Base-by-base conservation (phyloP, 768 basidiomycete species). In the Xanthoconium stramineum region DNA sequence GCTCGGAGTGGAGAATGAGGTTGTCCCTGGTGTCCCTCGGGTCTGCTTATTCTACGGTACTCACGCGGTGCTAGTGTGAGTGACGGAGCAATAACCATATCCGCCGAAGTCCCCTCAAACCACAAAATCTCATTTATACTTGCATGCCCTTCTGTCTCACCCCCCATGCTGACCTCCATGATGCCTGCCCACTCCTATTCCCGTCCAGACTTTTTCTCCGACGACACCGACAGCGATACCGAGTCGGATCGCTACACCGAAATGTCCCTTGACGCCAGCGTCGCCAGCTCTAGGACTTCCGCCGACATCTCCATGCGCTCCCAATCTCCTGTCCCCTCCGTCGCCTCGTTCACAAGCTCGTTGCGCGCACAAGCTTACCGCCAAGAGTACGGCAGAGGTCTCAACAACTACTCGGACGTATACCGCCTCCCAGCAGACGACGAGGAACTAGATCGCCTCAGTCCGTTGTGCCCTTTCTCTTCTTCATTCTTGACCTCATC, bases 401-500 rank as follows among this genome's bases (percentile, higher is more conserved):
- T 91, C 43, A 91, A 91, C 72, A 89, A 83, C 59, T 86, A 87
- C 60, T 91, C 89, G 2, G 87, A 91, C 44, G 79, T 91, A 2
- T 92, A 92, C 65, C 80, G 80, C 42, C 75, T 92, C 29, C 88
- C 90, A 13, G 90, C 88, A 29, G 90, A 91, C 59, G 85, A 86
- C 9, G 87, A 89, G 62, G 90, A 91, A 60, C 71, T 88, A 28
- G 78, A 83, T 33, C 80, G 89, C 55, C 79, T 89, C 37, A 79
- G 89, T 89, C 59, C 45, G 81, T 71, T 42, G 13, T 37, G 13
- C 24, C 24, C 7, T 6, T 37, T 36, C 48, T 53, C 53, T 58
- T 17, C 50, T 24, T 46, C 35, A 29, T 60, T 44, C 30, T 48
- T 39, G 44, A 30, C 39, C 61, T 66, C 59, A 60, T 52, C 12